Conservation (phyloP, 768 basidiomycete species). For the Pisolithus sp. region DNA sequence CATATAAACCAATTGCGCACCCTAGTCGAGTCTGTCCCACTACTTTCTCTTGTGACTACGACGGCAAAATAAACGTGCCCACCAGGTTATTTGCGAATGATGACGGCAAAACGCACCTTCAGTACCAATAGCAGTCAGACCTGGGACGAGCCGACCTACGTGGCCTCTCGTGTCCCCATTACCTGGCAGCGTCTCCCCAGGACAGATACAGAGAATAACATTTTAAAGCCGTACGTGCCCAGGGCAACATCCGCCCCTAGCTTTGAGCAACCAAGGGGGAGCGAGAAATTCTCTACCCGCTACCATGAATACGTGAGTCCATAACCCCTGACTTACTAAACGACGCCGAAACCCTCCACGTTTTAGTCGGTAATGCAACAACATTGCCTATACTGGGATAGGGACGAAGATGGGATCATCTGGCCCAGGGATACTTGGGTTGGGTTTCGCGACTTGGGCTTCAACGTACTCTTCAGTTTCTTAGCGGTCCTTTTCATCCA, state of each 20-base stretch:
- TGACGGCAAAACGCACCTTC: not conserved
- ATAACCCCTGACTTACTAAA: not conserved
- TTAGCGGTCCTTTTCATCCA: constrained; percentile 32
- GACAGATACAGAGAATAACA: constrained; percentile 19
- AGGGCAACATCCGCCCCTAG: constrained; percentile 25
- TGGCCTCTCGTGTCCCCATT: constrained; percentile 15
- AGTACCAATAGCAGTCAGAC: not conserved
- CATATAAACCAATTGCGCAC: too few relatives aligned
- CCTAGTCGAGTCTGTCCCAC: too few relatives aligned
- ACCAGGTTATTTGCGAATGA: too few relatives aligned
- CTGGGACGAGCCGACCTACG: constrained; percentile 2
- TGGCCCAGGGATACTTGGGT: constrained; percentile 39
- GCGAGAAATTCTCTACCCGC: constrained; percentile 10
- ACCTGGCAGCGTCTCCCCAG: constrained; percentile 16
- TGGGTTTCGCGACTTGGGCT: constrained; percentile 37
- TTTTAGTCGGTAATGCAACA: constrained; percentile 36
- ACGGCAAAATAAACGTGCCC: too few relatives aligned
- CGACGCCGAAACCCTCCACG: not conserved
- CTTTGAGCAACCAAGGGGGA: constrained; percentile 18
- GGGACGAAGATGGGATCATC: constrained; percentile 36
- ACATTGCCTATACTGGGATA: constrained; percentile 37
- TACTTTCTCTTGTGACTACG: too few relatives aligned
- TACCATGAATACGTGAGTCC: constrained; percentile 17
- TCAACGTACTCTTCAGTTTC: constrained; percentile 32
- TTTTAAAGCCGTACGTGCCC: constrained; percentile 23